Percentiles rank a stretch among this genome's conserved stretches.
Evolutionary conservation across 306 rosid species (phyloP).

Genomic region (Trichosanthes truncata): DNA sequence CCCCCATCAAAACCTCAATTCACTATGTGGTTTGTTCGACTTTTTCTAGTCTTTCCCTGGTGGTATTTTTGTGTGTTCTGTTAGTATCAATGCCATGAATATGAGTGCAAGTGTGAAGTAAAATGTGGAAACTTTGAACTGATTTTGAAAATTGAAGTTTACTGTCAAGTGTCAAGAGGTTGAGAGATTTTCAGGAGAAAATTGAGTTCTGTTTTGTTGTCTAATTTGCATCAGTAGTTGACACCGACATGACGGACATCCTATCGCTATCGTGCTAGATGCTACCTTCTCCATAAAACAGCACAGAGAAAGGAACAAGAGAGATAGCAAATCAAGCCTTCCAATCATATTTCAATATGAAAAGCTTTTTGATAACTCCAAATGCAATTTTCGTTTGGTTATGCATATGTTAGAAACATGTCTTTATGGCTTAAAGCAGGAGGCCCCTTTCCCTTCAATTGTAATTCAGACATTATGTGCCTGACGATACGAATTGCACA

Average conservation of each 20-base stretch:
- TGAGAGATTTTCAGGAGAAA: neutral
- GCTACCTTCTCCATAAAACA: neutral
- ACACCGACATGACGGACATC: neutral
- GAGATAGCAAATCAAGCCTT: neutral
- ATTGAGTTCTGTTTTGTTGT: neutral
- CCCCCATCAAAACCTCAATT: neutral
- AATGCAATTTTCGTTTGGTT: neutral
- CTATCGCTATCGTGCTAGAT: neutral
- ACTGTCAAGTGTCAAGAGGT: neutral
- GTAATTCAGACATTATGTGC: neutral
- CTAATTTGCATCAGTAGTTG: neutral
- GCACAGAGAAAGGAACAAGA: neutral
- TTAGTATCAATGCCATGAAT: neutral
- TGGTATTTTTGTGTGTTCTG: neutral
- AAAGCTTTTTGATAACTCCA: neutral
- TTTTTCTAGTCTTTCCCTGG: neutral
- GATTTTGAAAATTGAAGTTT: neutral
- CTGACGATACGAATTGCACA: neutral
- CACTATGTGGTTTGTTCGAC: neutral
- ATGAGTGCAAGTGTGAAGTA: neutral
- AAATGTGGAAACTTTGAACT: neutral
- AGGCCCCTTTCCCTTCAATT: neutral
- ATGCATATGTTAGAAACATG: neutral
- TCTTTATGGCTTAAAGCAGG: neutral
- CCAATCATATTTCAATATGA: neutral